phyloP scores from a whole-genome alignment of 1,284 basidiomycete species.

The Phlebopus sp. region DNA sequence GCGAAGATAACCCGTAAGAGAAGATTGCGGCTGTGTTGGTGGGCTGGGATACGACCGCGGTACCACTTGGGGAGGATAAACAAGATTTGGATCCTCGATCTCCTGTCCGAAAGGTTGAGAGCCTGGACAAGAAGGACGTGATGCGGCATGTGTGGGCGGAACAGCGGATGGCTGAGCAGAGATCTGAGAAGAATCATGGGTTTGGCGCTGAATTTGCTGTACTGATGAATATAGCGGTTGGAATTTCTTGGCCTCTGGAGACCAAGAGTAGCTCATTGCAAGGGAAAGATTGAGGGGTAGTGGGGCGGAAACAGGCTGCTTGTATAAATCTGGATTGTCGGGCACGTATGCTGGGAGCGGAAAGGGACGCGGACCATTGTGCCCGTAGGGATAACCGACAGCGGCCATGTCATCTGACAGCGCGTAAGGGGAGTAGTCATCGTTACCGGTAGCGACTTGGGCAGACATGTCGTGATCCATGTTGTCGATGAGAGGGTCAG shows the following conservation, averaged over 20 bases:
- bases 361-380: constrained; percentile 23
- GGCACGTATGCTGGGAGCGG: constrained; percentile 22
- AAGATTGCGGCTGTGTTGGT: constrained; percentile 21
- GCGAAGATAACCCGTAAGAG: constrained; percentile 20
- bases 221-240: constrained; percentile 36
- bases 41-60: constrained; percentile 24
- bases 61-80: constrained; percentile 19
- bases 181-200: constrained; percentile 22
- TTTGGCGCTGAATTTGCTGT: constrained; percentile 30
- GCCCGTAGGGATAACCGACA: constrained; percentile 23
- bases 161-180: constrained; percentile 15
- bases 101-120: constrained; percentile 25
- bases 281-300: constrained; percentile 31
- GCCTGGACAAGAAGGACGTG: constrained; percentile 16
- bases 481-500: constrained; percentile 31
- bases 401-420: constrained; percentile 24
- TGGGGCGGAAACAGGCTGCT: constrained; percentile 34
- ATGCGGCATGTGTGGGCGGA: constrained; percentile 8
- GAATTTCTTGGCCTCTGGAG: constrained; percentile 33
- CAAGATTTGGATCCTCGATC: constrained; percentile 27
- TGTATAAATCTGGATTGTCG: constrained; percentile 28
- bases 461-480: constrained; percentile 29
- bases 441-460: constrained; percentile 25
- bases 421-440: constrained; percentile 31
- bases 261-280: constrained; percentile 34